These are phyloP conservation scores for Luvunga scandens DNA, from an alignment of 345 rosid genomes.

Conservation along the genomic window DNA sequence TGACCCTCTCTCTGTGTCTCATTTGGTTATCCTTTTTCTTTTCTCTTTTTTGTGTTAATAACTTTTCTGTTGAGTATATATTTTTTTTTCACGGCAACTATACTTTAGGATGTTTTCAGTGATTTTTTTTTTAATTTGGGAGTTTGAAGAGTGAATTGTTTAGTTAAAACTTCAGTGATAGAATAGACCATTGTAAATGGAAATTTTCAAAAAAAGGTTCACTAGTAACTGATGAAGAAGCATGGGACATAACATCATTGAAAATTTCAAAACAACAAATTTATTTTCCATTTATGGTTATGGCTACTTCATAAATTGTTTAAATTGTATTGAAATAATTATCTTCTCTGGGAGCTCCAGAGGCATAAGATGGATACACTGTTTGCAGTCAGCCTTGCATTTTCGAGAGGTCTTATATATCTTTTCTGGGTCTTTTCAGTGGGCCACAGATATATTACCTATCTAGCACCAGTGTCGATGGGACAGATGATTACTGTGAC, in stretches of 20 bases:
- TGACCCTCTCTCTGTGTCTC: not conserved
- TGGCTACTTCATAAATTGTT: not conserved
- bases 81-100: not conserved
- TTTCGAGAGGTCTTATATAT: not conserved
- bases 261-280: not conserved
- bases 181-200: not conserved
- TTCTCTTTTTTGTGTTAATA: not conserved
- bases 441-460: slow-evolving; percentile 72
- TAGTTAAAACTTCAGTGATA: not conserved
- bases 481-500: slow-evolving; percentile 73
- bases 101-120: not conserved
- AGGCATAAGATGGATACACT: not conserved
- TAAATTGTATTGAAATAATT: not conserved
- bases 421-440: slow-evolving; percentile 37
- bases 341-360: not conserved
- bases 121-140: not conserved
- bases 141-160: not conserved
- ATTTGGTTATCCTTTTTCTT: not conserved
- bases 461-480: slow-evolving; percentile 55
- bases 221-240: not conserved
- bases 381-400: not conserved
- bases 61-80: not conserved
- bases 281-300: not conserved
- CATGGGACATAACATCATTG: not conserved
- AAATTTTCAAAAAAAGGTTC: not conserved